These are phyloP conservation scores for Plasmodium cynomolgi DNA, from an alignment of 169 alveolate genomes.

Conservation along the genomic window DNA sequence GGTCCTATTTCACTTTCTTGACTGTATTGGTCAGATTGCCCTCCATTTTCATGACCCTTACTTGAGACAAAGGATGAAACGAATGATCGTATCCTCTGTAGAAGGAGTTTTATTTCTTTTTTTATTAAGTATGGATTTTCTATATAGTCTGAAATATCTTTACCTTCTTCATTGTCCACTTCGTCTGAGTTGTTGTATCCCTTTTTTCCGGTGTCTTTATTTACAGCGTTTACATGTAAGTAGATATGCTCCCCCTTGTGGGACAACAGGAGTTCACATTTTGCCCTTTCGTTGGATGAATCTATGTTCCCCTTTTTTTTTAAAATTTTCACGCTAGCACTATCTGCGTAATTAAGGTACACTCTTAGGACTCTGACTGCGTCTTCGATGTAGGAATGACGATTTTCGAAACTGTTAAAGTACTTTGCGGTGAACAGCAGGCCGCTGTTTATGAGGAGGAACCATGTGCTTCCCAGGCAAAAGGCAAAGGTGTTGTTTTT, in stretches of 20 bases:
- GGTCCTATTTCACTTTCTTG: neutral
- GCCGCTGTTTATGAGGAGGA: conserved; percentile 26
- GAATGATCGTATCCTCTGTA: conserved; percentile 26
- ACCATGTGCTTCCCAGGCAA: conserved; percentile 61
- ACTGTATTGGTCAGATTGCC: neutral
- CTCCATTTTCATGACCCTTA: neutral
- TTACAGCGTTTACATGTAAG: conserved; percentile 35
- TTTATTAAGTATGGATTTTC: conserved; percentile 72
- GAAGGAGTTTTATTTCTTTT: conserved; percentile 30
- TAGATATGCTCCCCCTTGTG: conserved; percentile 28
- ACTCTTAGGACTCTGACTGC: conserved; percentile 32
- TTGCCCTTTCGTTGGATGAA: conserved; percentile 55
- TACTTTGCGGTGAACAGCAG: conserved; percentile 31
- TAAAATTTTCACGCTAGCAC: conserved; percentile 18
- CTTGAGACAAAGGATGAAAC: conserved; percentile 21
- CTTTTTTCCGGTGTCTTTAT: conserved; percentile 3
- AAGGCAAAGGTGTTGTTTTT: conserved; percentile 46
- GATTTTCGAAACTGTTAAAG: conserved; percentile 18
- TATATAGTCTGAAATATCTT: conserved; percentile 41
- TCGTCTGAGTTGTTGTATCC: neutral
- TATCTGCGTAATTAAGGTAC: conserved; percentile 20
- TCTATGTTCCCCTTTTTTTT: conserved; percentile 63
- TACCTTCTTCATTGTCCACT: conserved; percentile 20
- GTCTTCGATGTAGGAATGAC: conserved; percentile 43
- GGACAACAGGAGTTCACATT: conserved; percentile 32